Evolutionary conservation across 208 protist species (phyloP).

Genomic region (Leishmania arabica): DNA sequence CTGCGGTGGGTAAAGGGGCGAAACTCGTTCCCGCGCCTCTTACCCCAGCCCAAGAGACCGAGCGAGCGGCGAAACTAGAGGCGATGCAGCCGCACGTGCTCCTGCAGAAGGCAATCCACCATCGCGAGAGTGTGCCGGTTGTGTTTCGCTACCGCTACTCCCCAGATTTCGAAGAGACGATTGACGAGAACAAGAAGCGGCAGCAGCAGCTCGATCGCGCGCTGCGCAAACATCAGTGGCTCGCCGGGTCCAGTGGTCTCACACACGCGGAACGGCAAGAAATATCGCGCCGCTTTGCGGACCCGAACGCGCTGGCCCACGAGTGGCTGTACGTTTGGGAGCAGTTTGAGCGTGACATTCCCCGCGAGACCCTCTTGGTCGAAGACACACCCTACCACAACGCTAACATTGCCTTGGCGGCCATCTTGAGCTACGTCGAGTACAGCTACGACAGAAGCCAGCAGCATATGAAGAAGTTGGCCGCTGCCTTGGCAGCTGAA

Average conservation of each 20-base stretch:
- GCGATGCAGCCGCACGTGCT: constrained; percentile 30
- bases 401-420: constrained; percentile 40
- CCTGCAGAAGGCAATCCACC: constrained; percentile 31
- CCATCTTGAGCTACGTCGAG: constrained; percentile 60
- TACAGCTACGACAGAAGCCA: constrained; percentile 45
- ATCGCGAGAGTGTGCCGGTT: constrained; percentile 22
- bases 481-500: constrained; percentile 17
- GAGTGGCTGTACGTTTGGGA: constrained; percentile 64
- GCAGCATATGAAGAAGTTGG: constrained; percentile 20
- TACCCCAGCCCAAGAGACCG: not conserved
- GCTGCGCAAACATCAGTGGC: constrained; percentile 13
- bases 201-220: constrained; percentile 22
- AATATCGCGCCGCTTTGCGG: constrained; percentile 19
- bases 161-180: constrained; percentile 24
- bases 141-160: constrained; percentile 44
- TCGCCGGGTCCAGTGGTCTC: constrained; percentile 7
- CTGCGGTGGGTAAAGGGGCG: not conserved
- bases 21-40: not conserved
- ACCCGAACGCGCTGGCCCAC: constrained; percentile 25
- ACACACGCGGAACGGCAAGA: constrained; percentile 12
- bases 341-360: constrained; percentile 59
- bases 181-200: constrained; percentile 21
- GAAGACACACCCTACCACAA: constrained; percentile 38
- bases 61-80: constrained; percentile 15
- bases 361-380: constrained; percentile 57